Conservation (phyloP, 306 rosid genomes). For the Inga oerstediana region DNA sequence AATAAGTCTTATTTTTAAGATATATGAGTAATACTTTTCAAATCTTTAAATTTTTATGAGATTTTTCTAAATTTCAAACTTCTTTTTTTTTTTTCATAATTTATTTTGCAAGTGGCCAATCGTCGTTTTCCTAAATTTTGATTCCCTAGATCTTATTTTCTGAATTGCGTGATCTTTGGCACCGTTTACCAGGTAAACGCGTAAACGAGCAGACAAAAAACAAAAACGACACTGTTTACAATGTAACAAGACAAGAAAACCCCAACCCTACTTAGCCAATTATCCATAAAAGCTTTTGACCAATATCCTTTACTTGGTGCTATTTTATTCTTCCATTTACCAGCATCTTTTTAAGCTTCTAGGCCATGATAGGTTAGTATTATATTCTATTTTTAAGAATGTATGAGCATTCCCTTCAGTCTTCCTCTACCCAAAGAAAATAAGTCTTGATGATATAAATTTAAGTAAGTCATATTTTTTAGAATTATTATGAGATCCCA, state of each 20-base stretch:
- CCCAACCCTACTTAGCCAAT: background rate
- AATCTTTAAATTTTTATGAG: background rate
- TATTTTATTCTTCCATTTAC: background rate
- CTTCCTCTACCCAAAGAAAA: no score
- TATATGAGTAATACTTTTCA: background rate
- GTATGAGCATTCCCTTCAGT: no score
- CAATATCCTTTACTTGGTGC: background rate
- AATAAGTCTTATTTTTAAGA: background rate
- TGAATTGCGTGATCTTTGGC: background rate
- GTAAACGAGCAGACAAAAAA: background rate
- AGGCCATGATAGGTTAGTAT: no score
- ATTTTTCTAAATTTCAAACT: background rate
- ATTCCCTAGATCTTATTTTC: background rate
- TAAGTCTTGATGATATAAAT: no score
- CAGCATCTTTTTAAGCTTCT: background rate
- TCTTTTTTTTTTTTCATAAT: background rate
- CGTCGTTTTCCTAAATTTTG: background rate
- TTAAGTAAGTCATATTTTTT: no score
- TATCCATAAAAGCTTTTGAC: background rate
- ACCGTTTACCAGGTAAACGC: background rate
- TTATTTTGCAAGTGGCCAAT: background rate
- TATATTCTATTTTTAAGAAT: no score
- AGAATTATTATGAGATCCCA: no score
- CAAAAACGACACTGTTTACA: background rate
- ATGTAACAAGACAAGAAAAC: background rate